Evolutionary conservation across 768 basidiomycete species (phyloP), one percentile per base, ranked within the genome.

Genomic region (Suillus paluster): DNA sequence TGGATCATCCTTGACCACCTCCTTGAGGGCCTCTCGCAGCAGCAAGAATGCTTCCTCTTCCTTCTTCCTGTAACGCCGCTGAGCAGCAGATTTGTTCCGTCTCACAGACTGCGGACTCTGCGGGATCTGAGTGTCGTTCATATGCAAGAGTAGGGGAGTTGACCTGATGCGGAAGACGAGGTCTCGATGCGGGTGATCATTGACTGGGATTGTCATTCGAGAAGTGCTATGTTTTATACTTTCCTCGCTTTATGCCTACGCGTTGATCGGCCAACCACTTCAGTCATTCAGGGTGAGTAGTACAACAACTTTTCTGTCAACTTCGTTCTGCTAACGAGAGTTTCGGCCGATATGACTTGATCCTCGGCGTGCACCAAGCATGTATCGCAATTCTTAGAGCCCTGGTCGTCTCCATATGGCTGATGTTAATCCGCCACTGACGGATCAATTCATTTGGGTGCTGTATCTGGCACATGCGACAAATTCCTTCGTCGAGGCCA

Each of bases 21-120:
- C 17, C 17, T 25, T 55, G 12, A 55, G 23, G 36, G 23, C 54
- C 17, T 55, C 36, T 7, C 54, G 54, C 17, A 55, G 17, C 11
- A 39, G 54, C 17, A 39, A 39, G 25, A 55, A 55, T 0, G 36
- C 54, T 6, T 55, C 17, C 17, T 38, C 54, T 19, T 55, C 54
- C 17, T 55, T 55, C 54, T 55, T 55, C 17, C 54, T 55, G 54
- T 55, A 55, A 25, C 54, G 54, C 1, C 36, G 36, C 12, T 55
- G 54, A 38, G 54, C 54, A 39, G 54, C 54, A 12, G 23, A 25
- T 55, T 25, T 55, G 38, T 39, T 39, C 5, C 25, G 36, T n/a
- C 25, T 55, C 11, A 17, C 36, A 11, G 54, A 25, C 17, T 25
- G 54, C 23, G 23, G 38, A 17, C 10, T 55, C 15, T 55, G 54